Evolutionary conservation across 805 yeast genomes (phyloP).

Genomic region (Starmerella scarabaei): DNA sequence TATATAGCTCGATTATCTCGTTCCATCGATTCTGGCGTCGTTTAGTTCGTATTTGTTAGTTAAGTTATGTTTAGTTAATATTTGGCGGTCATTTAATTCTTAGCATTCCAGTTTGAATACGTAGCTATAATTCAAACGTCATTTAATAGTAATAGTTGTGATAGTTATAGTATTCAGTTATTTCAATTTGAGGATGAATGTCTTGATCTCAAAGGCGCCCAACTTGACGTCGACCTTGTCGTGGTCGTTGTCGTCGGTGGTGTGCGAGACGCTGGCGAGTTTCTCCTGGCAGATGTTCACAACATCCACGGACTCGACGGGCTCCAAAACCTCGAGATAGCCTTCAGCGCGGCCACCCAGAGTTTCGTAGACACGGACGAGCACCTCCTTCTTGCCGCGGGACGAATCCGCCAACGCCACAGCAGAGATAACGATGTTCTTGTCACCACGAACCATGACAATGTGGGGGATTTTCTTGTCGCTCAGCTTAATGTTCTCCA

Average conservation of each 20-base stretch:
- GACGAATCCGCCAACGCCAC: slow-evolving; percentile 86
- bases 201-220: no score
- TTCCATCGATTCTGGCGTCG: no score
- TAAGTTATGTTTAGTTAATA: no score
- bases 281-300: slow-evolving; percentile 32
- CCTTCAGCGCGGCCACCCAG: slow-evolving; percentile 68
- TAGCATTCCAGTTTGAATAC: no score
- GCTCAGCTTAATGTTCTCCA: not conserved
- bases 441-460: slow-evolving; percentile 32
- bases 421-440: slow-evolving; percentile 54
- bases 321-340: slow-evolving; percentile 34
- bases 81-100: no score
- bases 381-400: slow-evolving; percentile 36
- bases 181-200: no score
- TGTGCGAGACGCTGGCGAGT: no score
- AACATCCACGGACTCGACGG: slow-evolving; percentile 42
- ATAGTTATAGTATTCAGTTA: no score
- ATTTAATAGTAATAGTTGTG: no score
- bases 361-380: slow-evolving; percentile 72
- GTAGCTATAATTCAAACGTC: no score
- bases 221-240: slow-evolving; percentile 22
- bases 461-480: slow-evolving; percentile 10
- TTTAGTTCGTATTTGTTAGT: no score
- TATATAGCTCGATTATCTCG: no score
- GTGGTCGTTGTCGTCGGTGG: slow-evolving; percentile 25